These are phyloP conservation scores for Pyrenula aspistea DNA, from an alignment of 495 filamentous ascomycete genomes.

Conservation along the genomic window DNA sequence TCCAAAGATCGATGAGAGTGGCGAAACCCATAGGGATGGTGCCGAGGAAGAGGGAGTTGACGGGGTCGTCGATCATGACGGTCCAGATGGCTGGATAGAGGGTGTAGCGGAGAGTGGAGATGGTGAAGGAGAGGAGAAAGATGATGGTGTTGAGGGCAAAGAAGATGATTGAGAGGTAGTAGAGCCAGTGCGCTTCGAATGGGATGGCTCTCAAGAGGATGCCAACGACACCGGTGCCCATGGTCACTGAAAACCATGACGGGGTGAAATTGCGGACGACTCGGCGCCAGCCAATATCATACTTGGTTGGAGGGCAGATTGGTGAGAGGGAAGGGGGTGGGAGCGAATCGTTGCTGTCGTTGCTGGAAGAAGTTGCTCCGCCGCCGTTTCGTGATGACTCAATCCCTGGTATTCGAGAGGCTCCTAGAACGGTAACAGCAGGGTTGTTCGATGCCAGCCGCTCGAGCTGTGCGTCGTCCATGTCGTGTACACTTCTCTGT, in stretches of 20 bases:
- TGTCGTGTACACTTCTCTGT: no score
- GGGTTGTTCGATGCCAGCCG: neutral
- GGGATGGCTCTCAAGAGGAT: constrained; percentile 31
- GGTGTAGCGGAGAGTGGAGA: constrained; percentile 30
- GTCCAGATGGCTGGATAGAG: constrained; percentile 34
- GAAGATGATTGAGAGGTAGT: constrained; percentile 27
- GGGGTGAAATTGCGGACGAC: constrained; percentile 36
- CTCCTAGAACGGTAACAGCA: neutral
- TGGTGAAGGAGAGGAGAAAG: constrained; percentile 23
- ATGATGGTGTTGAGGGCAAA: constrained; percentile 31
- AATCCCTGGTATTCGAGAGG: neutral
- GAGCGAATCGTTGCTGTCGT: neutral
- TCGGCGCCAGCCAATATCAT: constrained; percentile 29
- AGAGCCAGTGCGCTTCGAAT: constrained; percentile 22
- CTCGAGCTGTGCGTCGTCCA: neutral
- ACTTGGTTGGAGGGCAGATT: constrained; percentile 5
- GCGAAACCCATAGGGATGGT: constrained; percentile 38
- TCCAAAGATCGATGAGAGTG: constrained; percentile 37
- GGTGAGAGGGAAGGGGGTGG: neutral
- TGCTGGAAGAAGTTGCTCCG: neutral
- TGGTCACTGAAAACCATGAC: constrained; percentile 35
- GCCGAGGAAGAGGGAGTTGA: constrained; percentile 31
- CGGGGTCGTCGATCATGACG: constrained; percentile 32
- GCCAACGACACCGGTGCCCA: constrained; percentile 37
- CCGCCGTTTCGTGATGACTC: neutral